Evolutionary conservation across 2,329 filamentous ascomycete genomes (phyloP).

Genomic region (Ophiostoma himal-ulmi): DNA sequence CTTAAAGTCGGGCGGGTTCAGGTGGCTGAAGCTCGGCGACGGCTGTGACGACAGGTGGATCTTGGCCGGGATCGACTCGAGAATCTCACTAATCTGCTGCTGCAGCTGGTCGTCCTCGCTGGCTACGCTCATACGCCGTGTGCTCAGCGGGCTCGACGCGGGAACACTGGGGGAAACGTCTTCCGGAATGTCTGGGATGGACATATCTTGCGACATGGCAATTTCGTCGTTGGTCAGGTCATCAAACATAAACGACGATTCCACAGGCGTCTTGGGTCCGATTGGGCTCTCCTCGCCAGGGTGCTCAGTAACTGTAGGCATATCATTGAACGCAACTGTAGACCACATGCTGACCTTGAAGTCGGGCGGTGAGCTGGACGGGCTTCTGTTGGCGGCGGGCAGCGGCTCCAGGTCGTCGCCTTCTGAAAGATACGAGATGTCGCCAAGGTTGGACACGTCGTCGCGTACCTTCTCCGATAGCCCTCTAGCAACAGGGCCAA

Average conservation of each 20-base stretch:
- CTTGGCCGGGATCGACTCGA: conserved; percentile 69
- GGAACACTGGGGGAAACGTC: conserved; percentile 36
- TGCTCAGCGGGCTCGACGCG: conserved; percentile 24
- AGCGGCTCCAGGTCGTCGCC: conserved; percentile 25
- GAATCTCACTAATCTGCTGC: conserved; percentile 71
- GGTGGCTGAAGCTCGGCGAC: conserved; percentile 42
- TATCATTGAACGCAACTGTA: conserved; percentile 41
- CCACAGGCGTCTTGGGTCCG: conserved; percentile 38
- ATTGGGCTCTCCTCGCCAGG: conserved; percentile 38
- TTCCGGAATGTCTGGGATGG: conserved; percentile 7
- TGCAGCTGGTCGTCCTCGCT: conserved; percentile 64
- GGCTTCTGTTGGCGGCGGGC: conserved; percentile 31
- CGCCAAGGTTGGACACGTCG: conserved; percentile 40
- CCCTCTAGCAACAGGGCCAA: neutral
- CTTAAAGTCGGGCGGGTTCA: conserved; percentile 55
- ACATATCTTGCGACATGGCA: conserved; percentile 37
- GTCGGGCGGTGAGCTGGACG: conserved; percentile 45
- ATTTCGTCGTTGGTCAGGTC: conserved; percentile 37
- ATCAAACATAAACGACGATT: conserved; percentile 37
- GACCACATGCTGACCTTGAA: conserved; percentile 36
- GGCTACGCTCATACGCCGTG: conserved; percentile 35
- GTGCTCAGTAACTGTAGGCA: conserved; percentile 41
- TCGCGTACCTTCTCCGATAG: conserved; percentile 38
- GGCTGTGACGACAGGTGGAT: conserved; percentile 64
- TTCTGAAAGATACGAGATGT: conserved; percentile 37